These are phyloP conservation scores for Chaetomium olivaceum DNA, from an alignment of 2,329 filamentous ascomycete genomes.

Conservation along the genomic window DNA sequence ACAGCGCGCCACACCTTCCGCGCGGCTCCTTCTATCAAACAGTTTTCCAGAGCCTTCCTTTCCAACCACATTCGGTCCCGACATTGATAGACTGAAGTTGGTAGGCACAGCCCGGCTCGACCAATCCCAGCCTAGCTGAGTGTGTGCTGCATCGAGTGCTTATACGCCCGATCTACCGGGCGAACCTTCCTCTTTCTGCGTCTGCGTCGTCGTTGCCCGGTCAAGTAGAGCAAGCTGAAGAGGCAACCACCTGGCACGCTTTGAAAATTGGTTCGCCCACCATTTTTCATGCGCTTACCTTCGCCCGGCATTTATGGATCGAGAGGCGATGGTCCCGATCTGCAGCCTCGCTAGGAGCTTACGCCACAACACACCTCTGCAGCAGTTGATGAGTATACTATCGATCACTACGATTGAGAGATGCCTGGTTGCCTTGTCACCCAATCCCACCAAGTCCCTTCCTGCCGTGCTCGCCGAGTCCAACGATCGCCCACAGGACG, in stretches of 20 bases:
- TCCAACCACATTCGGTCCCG: background rate
- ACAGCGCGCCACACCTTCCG: background rate
- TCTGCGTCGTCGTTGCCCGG: slow-evolving; percentile 13
- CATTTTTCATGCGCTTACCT: background rate
- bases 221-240: background rate
- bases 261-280: background rate
- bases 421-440: slow-evolving; percentile 4
- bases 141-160: background rate
- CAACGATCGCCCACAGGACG: background rate
- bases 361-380: background rate
- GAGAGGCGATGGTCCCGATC: background rate
- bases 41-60: background rate
- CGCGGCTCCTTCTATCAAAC: too few species aligned
- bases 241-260: background rate
- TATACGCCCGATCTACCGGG: background rate
- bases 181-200: background rate
- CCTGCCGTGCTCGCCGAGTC: background rate
- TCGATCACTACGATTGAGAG: background rate
- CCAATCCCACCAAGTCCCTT: background rate
- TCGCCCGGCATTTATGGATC: background rate
- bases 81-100: background rate
- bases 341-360: background rate
- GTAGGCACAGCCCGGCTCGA: background rate
- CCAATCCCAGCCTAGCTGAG: background rate
- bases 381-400: background rate